These are phyloP conservation scores for Cryphonectria radicalis DNA, from an alignment of 2,329 filamentous ascomycete genomes.

Conservation along the genomic window DNA sequence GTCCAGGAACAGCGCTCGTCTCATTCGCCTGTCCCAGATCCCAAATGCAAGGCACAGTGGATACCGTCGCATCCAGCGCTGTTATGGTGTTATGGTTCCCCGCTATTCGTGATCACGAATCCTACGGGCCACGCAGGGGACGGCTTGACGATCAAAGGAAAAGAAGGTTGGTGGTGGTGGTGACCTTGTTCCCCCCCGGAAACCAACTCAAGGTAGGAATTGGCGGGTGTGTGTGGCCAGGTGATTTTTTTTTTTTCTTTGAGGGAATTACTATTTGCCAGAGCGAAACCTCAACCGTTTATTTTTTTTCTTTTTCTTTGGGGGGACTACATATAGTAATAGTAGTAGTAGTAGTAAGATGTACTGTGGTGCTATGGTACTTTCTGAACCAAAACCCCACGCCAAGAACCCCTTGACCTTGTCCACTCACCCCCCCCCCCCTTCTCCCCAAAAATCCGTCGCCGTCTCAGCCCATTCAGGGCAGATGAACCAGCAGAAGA, in stretches of 20 bases:
- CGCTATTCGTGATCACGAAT: conserved; percentile 24
- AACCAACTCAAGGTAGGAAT: conserved; percentile 11
- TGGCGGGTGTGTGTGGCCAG: conserved; percentile 19
- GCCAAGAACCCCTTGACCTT: conserved; percentile 6
- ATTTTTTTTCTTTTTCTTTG: neutral
- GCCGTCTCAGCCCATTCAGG: conserved; percentile 9
- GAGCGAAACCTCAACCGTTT: neutral
- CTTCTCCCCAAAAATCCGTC: neutral
- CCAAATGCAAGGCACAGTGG: conserved; percentile 25
- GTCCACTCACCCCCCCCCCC: neutral
- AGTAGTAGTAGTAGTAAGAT: neutral
- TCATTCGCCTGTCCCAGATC: conserved; percentile 26
- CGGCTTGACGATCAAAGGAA: conserved; percentile 11
- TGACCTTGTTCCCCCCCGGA: conserved; percentile 15
- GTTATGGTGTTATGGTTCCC: conserved; percentile 20
- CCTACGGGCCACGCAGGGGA: conserved; percentile 7
- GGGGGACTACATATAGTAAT: neutral
- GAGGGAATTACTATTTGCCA: neutral
- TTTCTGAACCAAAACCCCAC: conserved; percentile 2
- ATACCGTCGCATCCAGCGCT: conserved; percentile 24
- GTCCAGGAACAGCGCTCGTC: conserved; percentile 27
- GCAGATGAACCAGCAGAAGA: conserved; percentile 3
- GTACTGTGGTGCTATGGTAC: neutral
- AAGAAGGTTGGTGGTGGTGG: conserved; percentile 12
- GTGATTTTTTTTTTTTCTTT: neutral